Percentiles rank a stretch among this genome's conserved stretches.
Conservation (phyloP, 2,329 filamentous ascomycete species). For the Emydomyces testavorans region DNA sequence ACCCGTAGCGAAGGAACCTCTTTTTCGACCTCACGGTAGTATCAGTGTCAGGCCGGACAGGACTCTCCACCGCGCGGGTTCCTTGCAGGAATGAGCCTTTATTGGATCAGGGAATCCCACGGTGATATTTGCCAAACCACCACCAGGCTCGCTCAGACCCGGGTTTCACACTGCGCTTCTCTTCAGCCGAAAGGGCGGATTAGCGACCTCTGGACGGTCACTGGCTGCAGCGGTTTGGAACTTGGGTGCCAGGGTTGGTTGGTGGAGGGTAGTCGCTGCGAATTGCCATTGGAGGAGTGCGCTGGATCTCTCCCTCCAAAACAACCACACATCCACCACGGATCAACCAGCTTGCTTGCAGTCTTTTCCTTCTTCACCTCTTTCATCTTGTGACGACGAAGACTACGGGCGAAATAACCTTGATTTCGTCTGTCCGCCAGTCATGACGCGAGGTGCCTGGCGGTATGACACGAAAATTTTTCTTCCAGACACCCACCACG, state of each 20-base stretch:
- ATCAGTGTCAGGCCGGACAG: background rate
- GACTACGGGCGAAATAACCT: constrained; percentile 1
- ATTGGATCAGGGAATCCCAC: constrained; percentile 14
- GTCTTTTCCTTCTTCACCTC: background rate
- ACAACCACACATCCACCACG: background rate
- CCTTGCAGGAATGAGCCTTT: constrained; percentile 13
- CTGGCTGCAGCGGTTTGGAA: constrained; percentile 9
- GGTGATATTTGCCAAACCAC: constrained; percentile 11
- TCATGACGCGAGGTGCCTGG: constrained; percentile 12
- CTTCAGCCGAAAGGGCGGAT: constrained; percentile 11
- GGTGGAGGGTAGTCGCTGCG: background rate
- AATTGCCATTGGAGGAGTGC: constrained; percentile 5
- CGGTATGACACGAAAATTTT: background rate
- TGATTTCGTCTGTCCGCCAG: constrained; percentile 8
- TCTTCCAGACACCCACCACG: constrained; percentile 3
- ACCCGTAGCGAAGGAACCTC: background rate
- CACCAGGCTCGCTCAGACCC: constrained; percentile 12
- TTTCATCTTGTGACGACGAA: constrained; percentile 8
- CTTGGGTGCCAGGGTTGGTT: constrained; percentile 6
- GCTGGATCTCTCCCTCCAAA: background rate
- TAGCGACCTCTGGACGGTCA: constrained; percentile 9
- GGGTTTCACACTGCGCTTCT: background rate
- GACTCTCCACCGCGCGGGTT: constrained; percentile 11
- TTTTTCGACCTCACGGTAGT: background rate
- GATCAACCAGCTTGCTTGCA: background rate